Percentiles rank a stretch among this genome's conserved stretches.
Evolutionary conservation across 164 flowering plant species (phyloP).

Genomic region (Aristolochia fimbriata): DNA sequence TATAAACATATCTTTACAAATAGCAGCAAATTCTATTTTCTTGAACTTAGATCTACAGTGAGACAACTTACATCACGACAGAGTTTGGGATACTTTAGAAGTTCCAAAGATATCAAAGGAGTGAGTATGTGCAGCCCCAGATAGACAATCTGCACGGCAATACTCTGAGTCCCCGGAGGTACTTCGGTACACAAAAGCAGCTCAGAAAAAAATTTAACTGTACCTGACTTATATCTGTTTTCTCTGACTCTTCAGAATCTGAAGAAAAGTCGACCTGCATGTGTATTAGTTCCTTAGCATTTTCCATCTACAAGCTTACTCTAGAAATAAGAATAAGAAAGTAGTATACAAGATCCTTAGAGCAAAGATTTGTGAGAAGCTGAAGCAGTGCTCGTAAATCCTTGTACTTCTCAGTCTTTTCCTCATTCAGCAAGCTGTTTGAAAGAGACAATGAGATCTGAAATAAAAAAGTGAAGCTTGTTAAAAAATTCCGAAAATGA

Average conservation of each 20-base stretch:
- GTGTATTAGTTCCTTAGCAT: neutral
- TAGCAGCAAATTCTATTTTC: neutral
- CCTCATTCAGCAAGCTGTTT: constrained; percentile 69
- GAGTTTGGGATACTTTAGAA: constrained; percentile 90
- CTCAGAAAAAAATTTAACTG: neutral
- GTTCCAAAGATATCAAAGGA: constrained; percentile 77
- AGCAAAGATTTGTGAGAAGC: constrained; percentile 73
- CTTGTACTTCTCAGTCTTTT: constrained; percentile 70
- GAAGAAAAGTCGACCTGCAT: constrained; percentile 84
- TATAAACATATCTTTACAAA: neutral
- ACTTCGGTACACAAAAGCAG: neutral
- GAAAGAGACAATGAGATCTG: constrained; percentile 74
- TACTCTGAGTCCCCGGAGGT: neutral
- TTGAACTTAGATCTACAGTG: neutral
- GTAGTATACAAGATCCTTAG: constrained; percentile 71
- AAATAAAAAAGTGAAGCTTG: constrained; percentile 2
- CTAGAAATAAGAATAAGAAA: neutral
- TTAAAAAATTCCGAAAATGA: no score
- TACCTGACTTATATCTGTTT: constrained; percentile 72
- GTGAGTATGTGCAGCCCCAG: constrained; percentile 82
- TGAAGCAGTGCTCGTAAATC: constrained; percentile 90
- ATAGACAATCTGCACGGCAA: constrained; percentile 61
- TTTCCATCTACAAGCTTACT: neutral
- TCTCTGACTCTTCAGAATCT: constrained; percentile 38
- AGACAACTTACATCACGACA: constrained; percentile 63